Percentiles rank a stretch among this genome's conserved stretches.
Evolutionary conservation across 257 asterid species (phyloP).

Genomic region (Nicotiana undulata): DNA sequence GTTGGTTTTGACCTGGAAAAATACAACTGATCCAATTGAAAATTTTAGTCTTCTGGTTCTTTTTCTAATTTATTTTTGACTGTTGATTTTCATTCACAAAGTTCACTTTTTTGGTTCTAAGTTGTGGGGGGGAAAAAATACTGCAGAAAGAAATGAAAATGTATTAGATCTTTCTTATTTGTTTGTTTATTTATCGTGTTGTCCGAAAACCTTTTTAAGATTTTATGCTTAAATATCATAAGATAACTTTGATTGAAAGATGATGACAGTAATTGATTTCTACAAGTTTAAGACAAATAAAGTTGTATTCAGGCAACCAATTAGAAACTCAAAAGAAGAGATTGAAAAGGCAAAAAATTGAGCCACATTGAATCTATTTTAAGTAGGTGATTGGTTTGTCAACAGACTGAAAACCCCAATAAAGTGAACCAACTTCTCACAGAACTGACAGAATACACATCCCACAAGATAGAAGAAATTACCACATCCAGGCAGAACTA

Average conservation of each 20-base stretch:
- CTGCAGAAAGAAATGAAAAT: neutral
- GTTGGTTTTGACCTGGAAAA: neutral
- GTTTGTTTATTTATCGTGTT: neutral
- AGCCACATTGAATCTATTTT: neutral
- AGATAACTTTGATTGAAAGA: neutral
- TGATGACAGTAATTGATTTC: neutral
- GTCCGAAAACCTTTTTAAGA: neutral
- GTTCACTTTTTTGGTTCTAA: neutral
- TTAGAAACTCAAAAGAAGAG: neutral
- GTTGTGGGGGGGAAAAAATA: neutral
- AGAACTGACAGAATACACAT: neutral
- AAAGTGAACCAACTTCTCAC: neutral
- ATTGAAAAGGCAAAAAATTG: neutral
- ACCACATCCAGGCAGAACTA: conserved; percentile 62
- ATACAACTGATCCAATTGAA: neutral
- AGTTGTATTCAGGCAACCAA: neutral
- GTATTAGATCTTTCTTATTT: neutral
- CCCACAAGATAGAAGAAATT: conserved; percentile 9
- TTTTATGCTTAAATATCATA: neutral
- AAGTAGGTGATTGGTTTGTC: neutral
- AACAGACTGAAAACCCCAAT: neutral
- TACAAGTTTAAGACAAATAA: neutral
- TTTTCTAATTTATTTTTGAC: neutral
- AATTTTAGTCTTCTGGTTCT: neutral
- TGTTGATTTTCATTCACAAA: neutral